These are phyloP conservation scores for Pholiota conissans DNA, from an alignment of 768 basidiomycete species.

Conservation along the genomic window DNA sequence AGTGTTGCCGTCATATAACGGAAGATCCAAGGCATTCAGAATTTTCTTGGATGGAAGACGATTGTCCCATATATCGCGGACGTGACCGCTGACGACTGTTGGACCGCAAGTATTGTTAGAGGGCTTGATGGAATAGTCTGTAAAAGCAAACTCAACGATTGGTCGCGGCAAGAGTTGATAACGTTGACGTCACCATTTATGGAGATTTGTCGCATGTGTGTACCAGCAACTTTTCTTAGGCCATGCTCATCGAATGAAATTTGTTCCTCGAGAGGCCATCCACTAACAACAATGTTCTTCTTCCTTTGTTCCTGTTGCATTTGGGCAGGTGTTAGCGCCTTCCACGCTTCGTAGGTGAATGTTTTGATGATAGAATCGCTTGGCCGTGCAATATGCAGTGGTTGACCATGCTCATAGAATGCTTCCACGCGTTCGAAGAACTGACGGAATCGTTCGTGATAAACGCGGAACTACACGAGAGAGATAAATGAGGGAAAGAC, in stretches of 20 bases:
- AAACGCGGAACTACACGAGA: neutral
- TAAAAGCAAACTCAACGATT: too few relatives aligned
- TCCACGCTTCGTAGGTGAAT: neutral
- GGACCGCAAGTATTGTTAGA: neutral
- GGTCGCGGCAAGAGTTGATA: too few relatives aligned
- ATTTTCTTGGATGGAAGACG: conserved; percentile 1
- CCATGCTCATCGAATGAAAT: conserved; percentile 4
- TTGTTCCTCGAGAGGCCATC: conserved; percentile 2
- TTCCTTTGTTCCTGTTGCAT: neutral
- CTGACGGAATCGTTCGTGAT: neutral
- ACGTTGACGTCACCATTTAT: conserved; percentile 10
- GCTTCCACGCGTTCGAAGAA: neutral
- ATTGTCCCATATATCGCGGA: conserved; percentile 4
- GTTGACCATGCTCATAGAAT: neutral
- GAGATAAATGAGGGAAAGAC: too few relatives aligned
- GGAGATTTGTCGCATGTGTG: too few relatives aligned
- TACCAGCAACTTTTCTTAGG: conserved; percentile 2
- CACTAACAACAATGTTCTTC: conserved; percentile 9
- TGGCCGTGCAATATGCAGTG: neutral
- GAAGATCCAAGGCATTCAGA: conserved; percentile 14
- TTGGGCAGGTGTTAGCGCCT: too few relatives aligned
- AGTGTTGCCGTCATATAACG: neutral
- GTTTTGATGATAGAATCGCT: neutral
- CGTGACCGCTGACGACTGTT: conserved; percentile 3
- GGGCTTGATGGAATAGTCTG: too few relatives aligned